Conservation (phyloP, 2,329 filamentous ascomycete genomes). For the Tolypocladium ovalisporum region DNA sequence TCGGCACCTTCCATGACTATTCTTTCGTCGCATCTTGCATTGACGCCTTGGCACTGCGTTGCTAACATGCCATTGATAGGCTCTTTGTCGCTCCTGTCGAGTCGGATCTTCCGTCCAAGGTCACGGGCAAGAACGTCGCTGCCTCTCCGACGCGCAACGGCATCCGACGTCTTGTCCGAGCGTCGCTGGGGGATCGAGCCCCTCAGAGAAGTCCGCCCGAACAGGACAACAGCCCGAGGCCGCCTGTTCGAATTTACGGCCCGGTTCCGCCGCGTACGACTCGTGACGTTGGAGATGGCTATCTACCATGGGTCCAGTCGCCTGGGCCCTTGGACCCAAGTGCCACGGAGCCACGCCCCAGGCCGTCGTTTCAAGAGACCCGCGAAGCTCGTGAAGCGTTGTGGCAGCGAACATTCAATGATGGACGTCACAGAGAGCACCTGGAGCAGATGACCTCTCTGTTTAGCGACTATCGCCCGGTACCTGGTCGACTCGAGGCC, state of each 20-base stretch:
- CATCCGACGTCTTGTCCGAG: conserved; percentile 26
- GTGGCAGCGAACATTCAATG: background rate
- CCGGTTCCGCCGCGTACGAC: conserved; percentile 12
- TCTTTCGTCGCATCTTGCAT: background rate
- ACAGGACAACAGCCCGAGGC: conserved; percentile 11
- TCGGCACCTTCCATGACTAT: too few relatives aligned
- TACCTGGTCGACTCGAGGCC: background rate
- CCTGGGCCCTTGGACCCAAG: conserved; percentile 3
- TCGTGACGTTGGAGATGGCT: conserved; percentile 6
- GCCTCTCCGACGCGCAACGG: conserved; percentile 24
- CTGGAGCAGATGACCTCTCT: conserved; percentile 1
- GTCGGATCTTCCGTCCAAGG: conserved; percentile 28
- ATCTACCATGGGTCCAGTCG: conserved; percentile 12
- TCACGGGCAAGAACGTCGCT: conserved; percentile 16
- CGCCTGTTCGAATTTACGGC: conserved; percentile 16
- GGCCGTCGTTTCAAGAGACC: conserved; percentile 1
- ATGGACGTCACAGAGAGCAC: background rate
- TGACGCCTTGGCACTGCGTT: background rate
- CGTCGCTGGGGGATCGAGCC: background rate
- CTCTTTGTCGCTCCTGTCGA: conserved; percentile 35
- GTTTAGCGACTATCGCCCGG: background rate
- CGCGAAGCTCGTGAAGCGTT: conserved; percentile 3
- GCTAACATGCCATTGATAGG: conserved; percentile 18
- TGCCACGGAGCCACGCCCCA: background rate
- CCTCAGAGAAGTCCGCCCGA: conserved; percentile 8